Conservation (phyloP, 2,329 filamentous ascomycete genomes). For the Aspergillus sojae region DNA sequence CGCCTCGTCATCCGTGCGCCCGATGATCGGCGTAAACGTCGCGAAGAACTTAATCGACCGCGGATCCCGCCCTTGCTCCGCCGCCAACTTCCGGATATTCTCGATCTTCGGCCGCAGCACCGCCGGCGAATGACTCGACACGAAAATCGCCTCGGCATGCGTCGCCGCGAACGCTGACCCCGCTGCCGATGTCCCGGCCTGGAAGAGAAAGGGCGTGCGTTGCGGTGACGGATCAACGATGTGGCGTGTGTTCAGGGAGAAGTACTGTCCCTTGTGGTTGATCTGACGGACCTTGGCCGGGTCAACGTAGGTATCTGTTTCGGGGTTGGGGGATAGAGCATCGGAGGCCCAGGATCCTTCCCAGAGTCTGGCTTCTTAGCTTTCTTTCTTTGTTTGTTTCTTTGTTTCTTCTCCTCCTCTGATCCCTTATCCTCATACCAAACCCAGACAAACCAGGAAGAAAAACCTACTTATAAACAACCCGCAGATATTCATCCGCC, state of each 20-base stretch:
- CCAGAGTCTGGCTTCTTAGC: conserved; percentile 47
- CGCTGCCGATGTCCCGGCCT: conserved; percentile 56
- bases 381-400: background rate
- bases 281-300: conserved; percentile 63
- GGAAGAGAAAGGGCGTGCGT: conserved; percentile 41
- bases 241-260: conserved; percentile 48
- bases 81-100: conserved; percentile 56
- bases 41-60: conserved; percentile 60
- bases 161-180: conserved; percentile 60
- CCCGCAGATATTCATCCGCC: conserved; percentile 63
- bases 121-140: conserved; percentile 56
- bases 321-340: conserved; percentile 57
- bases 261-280: conserved; percentile 62
- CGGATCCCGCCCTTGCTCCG: conserved; percentile 57
- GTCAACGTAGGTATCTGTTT: conserved; percentile 60
- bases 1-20: conserved; percentile 57
- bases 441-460: background rate
- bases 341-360: conserved; percentile 61
- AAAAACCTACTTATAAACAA: conserved; percentile 61
- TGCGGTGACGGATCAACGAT: conserved; percentile 61
- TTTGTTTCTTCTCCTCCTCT: background rate
- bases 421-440: background rate
- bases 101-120: conserved; percentile 55
- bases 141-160: conserved; percentile 64
- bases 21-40: conserved; percentile 55